phyloP scores from a whole-genome alignment of 768 basidiomycete genomes.

The Mycena albidolilacea region DNA sequence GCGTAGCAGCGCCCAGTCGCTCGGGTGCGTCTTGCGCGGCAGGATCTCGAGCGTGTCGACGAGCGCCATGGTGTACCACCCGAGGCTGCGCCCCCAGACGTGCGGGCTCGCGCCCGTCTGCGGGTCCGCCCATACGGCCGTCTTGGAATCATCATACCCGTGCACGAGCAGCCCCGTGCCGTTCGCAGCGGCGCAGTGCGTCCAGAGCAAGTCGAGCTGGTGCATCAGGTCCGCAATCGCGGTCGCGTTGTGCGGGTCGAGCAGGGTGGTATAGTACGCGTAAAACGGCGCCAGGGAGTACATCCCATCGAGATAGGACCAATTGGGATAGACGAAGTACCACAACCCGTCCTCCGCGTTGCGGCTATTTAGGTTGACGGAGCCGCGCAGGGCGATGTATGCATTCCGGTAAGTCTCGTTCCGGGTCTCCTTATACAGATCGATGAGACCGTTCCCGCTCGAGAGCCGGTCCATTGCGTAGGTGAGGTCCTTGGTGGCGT shows the following conservation, averaged over 20 bases:
- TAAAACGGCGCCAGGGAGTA: slow-evolving; percentile 48
- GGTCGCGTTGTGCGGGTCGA: slow-evolving; percentile 36
- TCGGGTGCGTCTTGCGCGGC: slow-evolving; percentile 20
- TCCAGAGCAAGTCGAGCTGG: slow-evolving; percentile 43
- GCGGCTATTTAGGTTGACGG: slow-evolving; percentile 41
- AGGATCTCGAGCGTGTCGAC: slow-evolving; percentile 45
- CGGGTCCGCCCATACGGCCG: slow-evolving; percentile 43
- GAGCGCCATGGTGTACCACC: slow-evolving; percentile 40
- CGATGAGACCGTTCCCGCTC: slow-evolving; percentile 28
- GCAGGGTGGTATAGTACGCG: slow-evolving; percentile 39
- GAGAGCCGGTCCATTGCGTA: slow-evolving; percentile 36
- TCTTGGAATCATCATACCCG: slow-evolving; percentile 46
- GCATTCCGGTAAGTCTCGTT: slow-evolving; percentile 40
- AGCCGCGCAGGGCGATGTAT: slow-evolving; percentile 37
- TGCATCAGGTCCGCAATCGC: slow-evolving; percentile 41
- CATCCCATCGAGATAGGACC: slow-evolving; percentile 45
- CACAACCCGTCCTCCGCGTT: slow-evolving; percentile 41
- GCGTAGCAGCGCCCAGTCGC: slow-evolving; percentile 29
- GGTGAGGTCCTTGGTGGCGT: slow-evolving; percentile 29
- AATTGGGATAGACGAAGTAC: slow-evolving; percentile 40
- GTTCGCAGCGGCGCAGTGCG: slow-evolving; percentile 37
- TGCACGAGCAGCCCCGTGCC: slow-evolving; percentile 36
- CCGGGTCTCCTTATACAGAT: slow-evolving; percentile 35
- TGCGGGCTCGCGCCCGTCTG: slow-evolving; percentile 42
- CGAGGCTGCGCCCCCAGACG: slow-evolving; percentile 39